Evolutionary conservation across 1,284 basidiomycete species (phyloP).

Genomic region (Trichosporon sp.): DNA sequence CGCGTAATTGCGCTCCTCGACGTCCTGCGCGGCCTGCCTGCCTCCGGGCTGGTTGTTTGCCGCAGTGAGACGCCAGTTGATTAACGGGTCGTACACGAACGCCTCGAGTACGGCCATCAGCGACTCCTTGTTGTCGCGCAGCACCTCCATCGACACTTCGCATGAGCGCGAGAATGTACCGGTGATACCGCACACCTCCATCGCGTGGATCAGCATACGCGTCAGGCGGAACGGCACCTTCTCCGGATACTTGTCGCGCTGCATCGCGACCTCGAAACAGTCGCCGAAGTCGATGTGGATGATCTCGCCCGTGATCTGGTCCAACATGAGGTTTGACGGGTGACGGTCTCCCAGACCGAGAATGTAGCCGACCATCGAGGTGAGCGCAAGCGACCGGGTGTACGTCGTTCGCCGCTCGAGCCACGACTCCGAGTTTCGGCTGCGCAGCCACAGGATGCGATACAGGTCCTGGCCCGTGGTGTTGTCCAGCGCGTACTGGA

Average conservation of each 20-base stretch:
- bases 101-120: slow-evolving; percentile 95
- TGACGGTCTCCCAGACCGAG: slow-evolving; percentile 97
- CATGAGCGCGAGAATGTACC: slow-evolving; percentile 94
- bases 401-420: slow-evolving; percentile 94
- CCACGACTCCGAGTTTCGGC: slow-evolving; percentile 94
- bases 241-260: slow-evolving; percentile 97
- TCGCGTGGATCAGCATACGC: slow-evolving; percentile 96
- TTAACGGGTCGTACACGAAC: slow-evolving; percentile 58
- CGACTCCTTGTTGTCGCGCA: slow-evolving; percentile 95
- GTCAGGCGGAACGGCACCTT: slow-evolving; percentile 98
- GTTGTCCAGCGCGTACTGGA: slow-evolving; percentile 97
- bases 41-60: slow-evolving; percentile 45
- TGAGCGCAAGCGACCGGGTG: slow-evolving; percentile 89
- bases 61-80: slow-evolving; percentile 54
- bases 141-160: slow-evolving; percentile 94
- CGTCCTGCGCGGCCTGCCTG: slow-evolving; percentile 20
- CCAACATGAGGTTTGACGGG: slow-evolving; percentile 90
- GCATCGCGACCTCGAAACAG: slow-evolving; percentile 91
- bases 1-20: slow-evolving; percentile 19
- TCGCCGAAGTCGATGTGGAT: slow-evolving; percentile 97
- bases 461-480: slow-evolving; percentile 99
- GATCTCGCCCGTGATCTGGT: slow-evolving; percentile 88
- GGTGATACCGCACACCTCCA: slow-evolving; percentile 98
- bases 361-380: slow-evolving; percentile 96
- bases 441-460: slow-evolving; percentile 94